Evolutionary conservation across 305 asterid genomes (phyloP).

Genomic region (Fraxinus baroniana): DNA sequence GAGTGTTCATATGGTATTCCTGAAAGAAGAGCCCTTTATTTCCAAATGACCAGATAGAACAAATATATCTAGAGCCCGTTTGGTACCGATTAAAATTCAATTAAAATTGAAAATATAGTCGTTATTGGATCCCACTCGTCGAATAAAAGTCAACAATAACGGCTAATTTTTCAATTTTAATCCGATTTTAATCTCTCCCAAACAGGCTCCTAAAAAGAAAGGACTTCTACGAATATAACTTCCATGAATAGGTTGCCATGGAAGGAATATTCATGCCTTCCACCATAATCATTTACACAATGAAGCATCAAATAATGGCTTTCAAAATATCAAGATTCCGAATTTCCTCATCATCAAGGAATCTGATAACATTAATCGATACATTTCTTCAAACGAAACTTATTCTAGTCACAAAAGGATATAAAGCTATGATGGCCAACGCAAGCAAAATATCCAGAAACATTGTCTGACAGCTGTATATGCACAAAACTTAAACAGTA

Average conservation of each 20-base stretch:
- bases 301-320: not conserved
- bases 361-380: not conserved
- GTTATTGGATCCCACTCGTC: too few species aligned
- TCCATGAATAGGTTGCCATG: not conserved
- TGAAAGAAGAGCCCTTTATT: not conserved
- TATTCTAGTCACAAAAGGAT: not conserved
- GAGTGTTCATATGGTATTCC: not conserved
- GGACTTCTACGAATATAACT: not conserved
- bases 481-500: slow-evolving; percentile 32
- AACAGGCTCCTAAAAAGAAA: not conserved
- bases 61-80: not conserved
- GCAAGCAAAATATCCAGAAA: slow-evolving; percentile 22
- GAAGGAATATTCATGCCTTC: not conserved
- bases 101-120: too few species aligned
- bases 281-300: not conserved
- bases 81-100: too few species aligned
- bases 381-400: slow-evolving; percentile 6
- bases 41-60: not conserved
- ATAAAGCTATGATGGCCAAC: slow-evolving; percentile 26
- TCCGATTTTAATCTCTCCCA: too few species aligned
- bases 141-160: too few species aligned
- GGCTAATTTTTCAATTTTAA: too few species aligned
- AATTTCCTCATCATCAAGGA: not conserved
- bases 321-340: not conserved
- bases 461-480: slow-evolving; percentile 27